Evolutionary conservation across 2,329 filamentous ascomycete species (phyloP).

Genomic region (Colletotrichum cordylinicola): DNA sequence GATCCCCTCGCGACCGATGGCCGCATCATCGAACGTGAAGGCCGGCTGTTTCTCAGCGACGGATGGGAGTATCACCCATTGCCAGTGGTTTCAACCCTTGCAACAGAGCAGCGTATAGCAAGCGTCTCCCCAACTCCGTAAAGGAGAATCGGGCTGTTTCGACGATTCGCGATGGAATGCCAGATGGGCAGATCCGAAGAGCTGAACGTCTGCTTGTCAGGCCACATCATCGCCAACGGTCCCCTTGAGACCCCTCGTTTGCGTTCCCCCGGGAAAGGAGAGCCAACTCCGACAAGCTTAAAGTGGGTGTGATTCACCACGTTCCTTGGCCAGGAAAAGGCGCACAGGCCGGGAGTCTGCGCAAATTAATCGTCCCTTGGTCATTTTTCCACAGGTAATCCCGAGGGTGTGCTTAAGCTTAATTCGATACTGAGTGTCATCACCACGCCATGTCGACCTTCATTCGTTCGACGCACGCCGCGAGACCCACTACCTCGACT

Average conservation of each 20-base stretch:
- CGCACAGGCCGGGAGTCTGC: constrained; percentile 3
- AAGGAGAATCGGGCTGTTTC: not conserved
- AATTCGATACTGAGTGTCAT: constrained; percentile 21
- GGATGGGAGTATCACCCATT: not conserved
- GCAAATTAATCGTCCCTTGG: not conserved
- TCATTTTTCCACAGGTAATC: not conserved
- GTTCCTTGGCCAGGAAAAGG: not conserved
- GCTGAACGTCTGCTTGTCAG: not conserved
- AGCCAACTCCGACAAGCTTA: not conserved
- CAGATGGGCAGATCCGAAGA: not conserved
- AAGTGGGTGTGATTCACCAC: not conserved
- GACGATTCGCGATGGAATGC: not conserved
- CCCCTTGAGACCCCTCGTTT: not conserved
- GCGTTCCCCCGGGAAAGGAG: not conserved
- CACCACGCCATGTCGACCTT: constrained; percentile 11
- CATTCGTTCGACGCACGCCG: constrained; percentile 11
- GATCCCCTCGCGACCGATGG: not conserved
- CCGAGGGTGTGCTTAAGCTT: constrained; percentile 23
- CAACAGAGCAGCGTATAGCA: not conserved
- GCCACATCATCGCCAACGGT: not conserved
- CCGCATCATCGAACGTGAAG: not conserved
- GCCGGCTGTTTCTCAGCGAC: not conserved
- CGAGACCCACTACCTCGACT: not conserved
- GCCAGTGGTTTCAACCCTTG: not conserved
- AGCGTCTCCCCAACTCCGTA: too few species aligned